Conservation (phyloP, 495 filamentous ascomycete genomes). For the Chaetomium tenue region DNA sequence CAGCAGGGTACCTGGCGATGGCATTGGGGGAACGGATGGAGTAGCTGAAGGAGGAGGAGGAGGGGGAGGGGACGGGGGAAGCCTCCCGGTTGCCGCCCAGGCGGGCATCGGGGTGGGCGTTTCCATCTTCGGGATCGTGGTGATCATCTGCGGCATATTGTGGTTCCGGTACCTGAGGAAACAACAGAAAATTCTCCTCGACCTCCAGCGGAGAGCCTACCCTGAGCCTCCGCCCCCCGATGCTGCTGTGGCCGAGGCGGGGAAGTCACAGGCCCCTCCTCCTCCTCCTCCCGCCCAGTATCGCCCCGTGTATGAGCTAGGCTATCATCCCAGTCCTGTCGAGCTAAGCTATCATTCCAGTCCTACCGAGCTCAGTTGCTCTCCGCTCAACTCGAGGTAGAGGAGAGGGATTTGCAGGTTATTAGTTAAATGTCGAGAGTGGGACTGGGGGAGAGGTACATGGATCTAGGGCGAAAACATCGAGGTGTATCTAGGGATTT, state of each 20-base stretch:
- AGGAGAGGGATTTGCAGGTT: too few relatives aligned
- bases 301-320: neutral
- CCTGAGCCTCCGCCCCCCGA: neutral
- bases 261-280: neutral
- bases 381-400: too few relatives aligned
- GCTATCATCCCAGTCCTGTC: too few relatives aligned
- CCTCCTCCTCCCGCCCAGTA: neutral
- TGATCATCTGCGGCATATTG: constrained; percentile 4
- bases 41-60: neutral
- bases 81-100: neutral
- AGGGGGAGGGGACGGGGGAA: neutral
- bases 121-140: neutral
- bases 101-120: constrained; percentile 2
- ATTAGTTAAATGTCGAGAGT: too few relatives aligned
- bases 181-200: neutral
- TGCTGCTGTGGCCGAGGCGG: neutral
- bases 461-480: too few relatives aligned
- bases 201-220: neutral
- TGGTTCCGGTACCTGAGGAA: constrained; percentile 9
- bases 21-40: neutral
- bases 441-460: too few relatives aligned
- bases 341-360: too few relatives aligned
- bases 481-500: too few relatives aligned
- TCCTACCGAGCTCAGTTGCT: neutral
- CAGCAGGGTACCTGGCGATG: neutral